Conservation (phyloP, 352 stramenopile genomes). For the Plasmopara halstedii region DNA sequence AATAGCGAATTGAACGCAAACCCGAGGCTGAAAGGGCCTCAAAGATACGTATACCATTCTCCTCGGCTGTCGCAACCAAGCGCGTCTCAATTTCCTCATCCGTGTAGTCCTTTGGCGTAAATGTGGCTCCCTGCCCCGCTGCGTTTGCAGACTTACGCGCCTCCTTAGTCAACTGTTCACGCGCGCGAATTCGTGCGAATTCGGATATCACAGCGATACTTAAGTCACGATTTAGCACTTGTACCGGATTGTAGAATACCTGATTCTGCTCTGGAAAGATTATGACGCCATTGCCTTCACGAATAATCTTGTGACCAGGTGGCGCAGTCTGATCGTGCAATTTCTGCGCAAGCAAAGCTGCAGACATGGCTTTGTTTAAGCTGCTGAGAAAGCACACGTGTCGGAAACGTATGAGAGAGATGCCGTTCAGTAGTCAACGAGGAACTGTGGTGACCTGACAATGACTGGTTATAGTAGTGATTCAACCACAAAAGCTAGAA, state of each 20-base stretch:
- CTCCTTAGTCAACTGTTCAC: constrained; percentile 67
- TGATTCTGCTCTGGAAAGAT: constrained; percentile 87
- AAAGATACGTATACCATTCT: constrained; percentile 93
- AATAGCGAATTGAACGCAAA: constrained; percentile 98
- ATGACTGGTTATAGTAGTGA: constrained; percentile 6
- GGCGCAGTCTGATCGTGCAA: constrained; percentile 57
- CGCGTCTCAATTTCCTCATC: constrained; percentile 74
- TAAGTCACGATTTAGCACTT: constrained; percentile 99
- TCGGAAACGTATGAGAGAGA: too few relatives aligned
- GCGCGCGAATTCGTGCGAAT: constrained; percentile 87
- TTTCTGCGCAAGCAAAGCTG: constrained; percentile 44
- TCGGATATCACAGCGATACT: constrained; percentile 97
- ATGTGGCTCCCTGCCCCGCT: constrained; percentile 20
- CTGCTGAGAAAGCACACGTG: not conserved
- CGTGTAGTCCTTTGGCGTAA: constrained; percentile 41
- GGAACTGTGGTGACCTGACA: too few relatives aligned
- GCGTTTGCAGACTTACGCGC: constrained; percentile 49
- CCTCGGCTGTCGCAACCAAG: constrained; percentile 49
- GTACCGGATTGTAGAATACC: constrained; percentile 91
- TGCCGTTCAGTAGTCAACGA: too few relatives aligned
- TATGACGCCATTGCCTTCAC: constrained; percentile 86
- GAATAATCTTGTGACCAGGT: constrained; percentile 79
- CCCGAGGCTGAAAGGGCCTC: constrained; percentile 98
- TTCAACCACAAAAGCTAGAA: not conserved
- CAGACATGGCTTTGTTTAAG: constrained; percentile 23